Conservation (phyloP, 176 grass and related monocot species). For the Oryza meridionalis region DNA sequence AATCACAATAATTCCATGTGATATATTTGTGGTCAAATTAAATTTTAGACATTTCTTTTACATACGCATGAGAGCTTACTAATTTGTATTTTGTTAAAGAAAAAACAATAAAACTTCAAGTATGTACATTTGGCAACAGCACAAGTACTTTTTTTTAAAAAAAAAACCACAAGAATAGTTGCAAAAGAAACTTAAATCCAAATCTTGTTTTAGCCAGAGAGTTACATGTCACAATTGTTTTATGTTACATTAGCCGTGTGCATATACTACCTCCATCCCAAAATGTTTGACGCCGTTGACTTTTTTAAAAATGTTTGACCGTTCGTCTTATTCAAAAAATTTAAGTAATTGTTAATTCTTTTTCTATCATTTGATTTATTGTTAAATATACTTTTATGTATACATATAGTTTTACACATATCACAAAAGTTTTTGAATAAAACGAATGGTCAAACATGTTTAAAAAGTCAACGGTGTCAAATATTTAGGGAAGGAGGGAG, state of each 20-base stretch:
- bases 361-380: too few relatives aligned
- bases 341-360: too few relatives aligned
- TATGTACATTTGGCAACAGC: not conserved
- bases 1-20: not conserved
- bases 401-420: too few relatives aligned
- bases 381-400: too few relatives aligned
- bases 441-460: too few relatives aligned
- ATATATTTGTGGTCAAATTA: not conserved
- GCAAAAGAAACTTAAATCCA: not conserved
- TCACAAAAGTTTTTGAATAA: too few relatives aligned
- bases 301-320: too few relatives aligned
- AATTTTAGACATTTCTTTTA: not conserved
- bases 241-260: constrained; percentile 29
- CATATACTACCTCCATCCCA: too few relatives aligned
- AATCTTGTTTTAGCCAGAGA: constrained; percentile 29
- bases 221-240: constrained; percentile 28
- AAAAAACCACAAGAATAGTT: not conserved
- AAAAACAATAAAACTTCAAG: not conserved
- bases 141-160: not conserved
- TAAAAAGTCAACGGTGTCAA: too few relatives aligned
- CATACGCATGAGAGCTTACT: not conserved
- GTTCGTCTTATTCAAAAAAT: too few relatives aligned
- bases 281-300: too few relatives aligned
- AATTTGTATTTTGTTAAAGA: not conserved
- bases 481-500: too few relatives aligned